A percentile compares a stretch with the other conserved stretches of the same genome.
These are phyloP conservation scores for Solioccasus polychromus DNA, from an alignment of 768 basidiomycete genomes.

Conservation along the genomic window DNA sequence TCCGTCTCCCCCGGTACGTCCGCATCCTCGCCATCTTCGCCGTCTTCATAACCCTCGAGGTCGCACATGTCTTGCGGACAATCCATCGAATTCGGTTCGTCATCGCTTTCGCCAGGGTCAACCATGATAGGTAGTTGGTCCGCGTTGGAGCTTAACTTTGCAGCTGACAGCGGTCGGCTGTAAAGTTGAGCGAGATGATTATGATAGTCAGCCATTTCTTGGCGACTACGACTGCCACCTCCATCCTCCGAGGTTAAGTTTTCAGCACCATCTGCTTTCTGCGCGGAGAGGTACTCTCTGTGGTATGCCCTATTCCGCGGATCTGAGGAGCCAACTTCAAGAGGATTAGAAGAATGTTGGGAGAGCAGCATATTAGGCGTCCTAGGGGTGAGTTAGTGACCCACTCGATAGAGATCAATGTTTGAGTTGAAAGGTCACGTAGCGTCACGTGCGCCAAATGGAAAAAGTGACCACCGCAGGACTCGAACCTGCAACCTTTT, in stretches of 20 bases:
- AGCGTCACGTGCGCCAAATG: slow-evolving; percentile 22
- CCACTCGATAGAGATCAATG: neutral
- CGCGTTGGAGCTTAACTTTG: slow-evolving; percentile 19
- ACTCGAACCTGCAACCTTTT: slow-evolving; percentile 97
- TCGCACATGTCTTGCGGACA: slow-evolving; percentile 38
- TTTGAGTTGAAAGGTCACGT: slow-evolving; percentile 11
- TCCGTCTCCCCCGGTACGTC: slow-evolving; percentile 42
- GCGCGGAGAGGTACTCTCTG: slow-evolving; percentile 36
- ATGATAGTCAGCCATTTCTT: slow-evolving; percentile 47
- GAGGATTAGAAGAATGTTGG: slow-evolving; percentile 72
- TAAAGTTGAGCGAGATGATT: slow-evolving; percentile 48
- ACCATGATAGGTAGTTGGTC: slow-evolving; percentile 32
- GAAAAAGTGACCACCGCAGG: slow-evolving; percentile 76
- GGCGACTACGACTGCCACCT: slow-evolving; percentile 34
- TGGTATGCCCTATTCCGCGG: slow-evolving; percentile 46
- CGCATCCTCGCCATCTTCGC: slow-evolving; percentile 35
- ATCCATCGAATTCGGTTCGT: slow-evolving; percentile 33
- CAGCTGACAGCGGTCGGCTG: slow-evolving; percentile 22
- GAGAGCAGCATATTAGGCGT: slow-evolving; percentile 43
- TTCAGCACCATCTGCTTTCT: slow-evolving; percentile 30
- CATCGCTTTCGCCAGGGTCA: slow-evolving; percentile 49
- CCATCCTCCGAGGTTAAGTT: slow-evolving; percentile 53
- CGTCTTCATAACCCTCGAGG: slow-evolving; percentile 33
- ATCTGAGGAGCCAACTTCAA: slow-evolving; percentile 66
- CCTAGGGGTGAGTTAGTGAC: too few relatives aligned